Conservation (phyloP, 2,329 filamentous ascomycete species). For the Plenodomus biglobosus region DNA sequence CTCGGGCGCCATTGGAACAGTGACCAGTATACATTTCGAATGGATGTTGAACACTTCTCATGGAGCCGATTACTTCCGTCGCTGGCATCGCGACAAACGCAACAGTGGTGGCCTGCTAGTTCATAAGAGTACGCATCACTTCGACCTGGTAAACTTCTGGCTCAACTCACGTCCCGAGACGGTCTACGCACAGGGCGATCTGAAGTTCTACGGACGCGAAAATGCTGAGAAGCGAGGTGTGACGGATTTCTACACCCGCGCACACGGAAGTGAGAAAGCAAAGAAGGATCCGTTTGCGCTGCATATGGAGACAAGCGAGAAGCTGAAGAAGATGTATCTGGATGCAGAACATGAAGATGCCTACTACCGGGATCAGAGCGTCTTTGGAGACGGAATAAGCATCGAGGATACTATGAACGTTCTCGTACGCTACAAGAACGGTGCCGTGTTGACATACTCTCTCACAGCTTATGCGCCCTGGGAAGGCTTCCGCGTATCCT, state of each 20-base stretch:
- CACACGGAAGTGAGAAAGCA: constrained; percentile 55
- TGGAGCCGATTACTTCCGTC: constrained; percentile 64
- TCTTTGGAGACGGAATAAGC: constrained; percentile 64
- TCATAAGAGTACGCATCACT: constrained; percentile 66
- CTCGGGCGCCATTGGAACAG: constrained; percentile 58
- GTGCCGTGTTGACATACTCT: constrained; percentile 61
- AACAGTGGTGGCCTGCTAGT: constrained; percentile 63
- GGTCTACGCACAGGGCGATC: constrained; percentile 60
- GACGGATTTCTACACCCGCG: constrained; percentile 55
- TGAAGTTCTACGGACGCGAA: constrained; percentile 63
- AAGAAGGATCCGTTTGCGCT: constrained; percentile 61
- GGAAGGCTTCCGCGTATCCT: constrained; percentile 61
- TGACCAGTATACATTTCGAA: constrained; percentile 62
- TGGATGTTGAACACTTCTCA: constrained; percentile 65
- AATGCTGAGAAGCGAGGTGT: constrained; percentile 61
- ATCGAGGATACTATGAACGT: constrained; percentile 67
- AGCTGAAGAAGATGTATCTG: constrained; percentile 61
- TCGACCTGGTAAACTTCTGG: constrained; percentile 67
- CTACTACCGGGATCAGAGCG: constrained; percentile 64
- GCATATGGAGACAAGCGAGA: constrained; percentile 55
- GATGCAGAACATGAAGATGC: constrained; percentile 65
- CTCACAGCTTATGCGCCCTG: constrained; percentile 64
- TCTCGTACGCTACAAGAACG: constrained; percentile 59
- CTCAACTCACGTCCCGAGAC: constrained; percentile 57
- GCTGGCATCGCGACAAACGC: constrained; percentile 63